A percentile compares a stretch with the other conserved stretches of the same genome.
Evolutionary conservation across 2,329 filamentous ascomycete species (phyloP).

Genomic region (Aspergillus japonicus): DNA sequence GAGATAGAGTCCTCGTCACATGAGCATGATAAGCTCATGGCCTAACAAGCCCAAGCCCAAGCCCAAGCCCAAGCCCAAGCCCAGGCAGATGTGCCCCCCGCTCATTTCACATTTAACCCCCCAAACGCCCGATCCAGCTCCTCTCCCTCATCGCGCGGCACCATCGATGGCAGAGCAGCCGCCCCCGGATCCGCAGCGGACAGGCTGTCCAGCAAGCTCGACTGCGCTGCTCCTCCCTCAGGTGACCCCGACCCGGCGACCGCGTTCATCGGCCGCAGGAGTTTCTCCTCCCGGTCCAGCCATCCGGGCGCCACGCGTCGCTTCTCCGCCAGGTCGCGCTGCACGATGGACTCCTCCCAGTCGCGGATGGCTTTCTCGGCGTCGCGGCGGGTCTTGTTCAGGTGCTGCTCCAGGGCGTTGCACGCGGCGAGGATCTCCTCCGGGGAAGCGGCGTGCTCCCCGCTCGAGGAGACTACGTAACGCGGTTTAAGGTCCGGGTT

Average conservation of each 20-base stretch:
- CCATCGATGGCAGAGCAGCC: conserved; percentile 39
- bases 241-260: conserved; percentile 10
- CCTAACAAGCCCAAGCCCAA: background rate
- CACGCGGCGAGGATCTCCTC: conserved; percentile 83
- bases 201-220: conserved; percentile 41
- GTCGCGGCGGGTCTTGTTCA: conserved; percentile 66
- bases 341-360: conserved; percentile 65
- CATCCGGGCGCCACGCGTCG: conserved; percentile 63
- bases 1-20: background rate
- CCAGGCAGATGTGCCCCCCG: background rate
- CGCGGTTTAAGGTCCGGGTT: conserved; percentile 52
- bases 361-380: conserved; percentile 64
- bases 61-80: background rate
- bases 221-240: conserved; percentile 13
- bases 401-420: conserved; percentile 71
- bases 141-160: conserved; percentile 49
- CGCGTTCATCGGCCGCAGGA: conserved; percentile 52
- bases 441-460: conserved; percentile 81
- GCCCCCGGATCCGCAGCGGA: conserved; percentile 31
- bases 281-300: conserved; percentile 61
- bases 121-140: conserved; percentile 57
- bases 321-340: conserved; percentile 63
- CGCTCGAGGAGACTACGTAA: conserved; percentile 76
- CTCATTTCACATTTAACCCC: conserved; percentile 45
- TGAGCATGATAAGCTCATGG: background rate